Conservation (phyloP, 163 green algal genomes). For the Scenedesmus sp. region DNA sequence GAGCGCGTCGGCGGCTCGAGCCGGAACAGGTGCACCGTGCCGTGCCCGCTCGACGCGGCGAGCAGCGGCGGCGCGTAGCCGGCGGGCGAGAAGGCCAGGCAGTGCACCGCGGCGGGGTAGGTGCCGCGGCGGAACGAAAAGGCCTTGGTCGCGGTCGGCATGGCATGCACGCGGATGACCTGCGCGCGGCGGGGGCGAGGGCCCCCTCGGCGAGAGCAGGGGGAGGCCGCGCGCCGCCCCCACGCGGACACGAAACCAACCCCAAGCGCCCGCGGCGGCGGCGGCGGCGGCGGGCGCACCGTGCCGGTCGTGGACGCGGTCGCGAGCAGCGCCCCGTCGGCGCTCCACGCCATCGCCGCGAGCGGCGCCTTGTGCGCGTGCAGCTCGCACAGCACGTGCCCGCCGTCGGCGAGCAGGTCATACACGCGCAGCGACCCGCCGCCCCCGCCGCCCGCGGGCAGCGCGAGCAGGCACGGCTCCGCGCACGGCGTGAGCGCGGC, state of each 20-base stretch:
- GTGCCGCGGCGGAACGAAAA: constrained; percentile 71
- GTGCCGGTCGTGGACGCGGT: constrained; percentile 83
- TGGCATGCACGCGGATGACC: constrained; percentile 38
- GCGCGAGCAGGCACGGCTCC: constrained; percentile 66
- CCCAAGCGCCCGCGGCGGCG: not conserved
- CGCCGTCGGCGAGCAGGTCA: constrained; percentile 59
- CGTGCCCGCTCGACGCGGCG: constrained; percentile 69
- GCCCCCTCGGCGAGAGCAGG: not conserved
- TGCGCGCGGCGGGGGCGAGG: constrained; percentile 25
- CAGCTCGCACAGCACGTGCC: constrained; percentile 73
- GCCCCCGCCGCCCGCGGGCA: constrained; percentile 50
- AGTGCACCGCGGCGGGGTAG: constrained; percentile 66
- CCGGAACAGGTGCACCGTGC: constrained; percentile 75
- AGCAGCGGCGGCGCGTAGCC: constrained; percentile 63
- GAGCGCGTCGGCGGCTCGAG: constrained; percentile 29
- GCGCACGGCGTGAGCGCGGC: constrained; percentile 64
- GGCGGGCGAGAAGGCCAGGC: constrained; percentile 72
- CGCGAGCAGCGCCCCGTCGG: constrained; percentile 75
- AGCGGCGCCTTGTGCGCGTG: constrained; percentile 74
- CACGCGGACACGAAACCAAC: too few relatives aligned
- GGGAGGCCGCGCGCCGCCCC: not conserved
- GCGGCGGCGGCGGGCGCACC: constrained; percentile 43
- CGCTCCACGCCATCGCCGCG: constrained; percentile 69
- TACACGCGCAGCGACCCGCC: constrained; percentile 68
- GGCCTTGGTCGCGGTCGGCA: constrained; percentile 46